Percentiles rank a stretch among this genome's conserved stretches.
Conservation (phyloP, 352 stramenopile genomes). For the Thraustochytrium sp. region DNA sequence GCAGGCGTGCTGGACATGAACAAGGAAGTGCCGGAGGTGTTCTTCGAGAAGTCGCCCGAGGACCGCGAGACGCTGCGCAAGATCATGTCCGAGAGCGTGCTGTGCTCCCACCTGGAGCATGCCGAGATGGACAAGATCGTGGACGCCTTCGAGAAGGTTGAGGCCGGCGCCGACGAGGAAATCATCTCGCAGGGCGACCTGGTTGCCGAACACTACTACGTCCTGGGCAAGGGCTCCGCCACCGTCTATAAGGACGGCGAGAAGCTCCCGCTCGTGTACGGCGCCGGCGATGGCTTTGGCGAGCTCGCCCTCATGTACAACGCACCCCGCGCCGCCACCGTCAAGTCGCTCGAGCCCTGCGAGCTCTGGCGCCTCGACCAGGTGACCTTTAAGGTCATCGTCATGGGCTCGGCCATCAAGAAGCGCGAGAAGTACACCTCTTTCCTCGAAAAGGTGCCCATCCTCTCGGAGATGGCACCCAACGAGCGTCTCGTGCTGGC, state of each 20-base stretch:
- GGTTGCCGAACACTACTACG: slow-evolving; percentile 65
- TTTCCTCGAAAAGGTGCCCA: slow-evolving; percentile 55
- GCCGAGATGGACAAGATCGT: slow-evolving; percentile 60
- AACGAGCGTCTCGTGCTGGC: slow-evolving; percentile 68
- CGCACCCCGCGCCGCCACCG: slow-evolving; percentile 81
- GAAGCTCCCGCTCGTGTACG: slow-evolving; percentile 47
- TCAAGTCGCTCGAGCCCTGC: slow-evolving; percentile 69
- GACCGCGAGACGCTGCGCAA: slow-evolving; percentile 66
- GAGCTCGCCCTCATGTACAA: slow-evolving; percentile 94
- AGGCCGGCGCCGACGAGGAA: neutral
- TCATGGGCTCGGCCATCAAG: slow-evolving; percentile 61
- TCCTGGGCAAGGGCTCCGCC: slow-evolving; percentile 63
- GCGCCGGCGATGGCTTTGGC: slow-evolving; percentile 68
- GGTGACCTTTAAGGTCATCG: slow-evolving; percentile 68
- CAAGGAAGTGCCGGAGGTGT: slow-evolving; percentile 61
- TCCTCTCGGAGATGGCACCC: slow-evolving; percentile 64
- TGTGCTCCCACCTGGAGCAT: slow-evolving; percentile 79
- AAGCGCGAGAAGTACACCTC: slow-evolving; percentile 59
- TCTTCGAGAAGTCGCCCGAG: slow-evolving; percentile 72
- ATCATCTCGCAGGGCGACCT: slow-evolving; percentile 55
- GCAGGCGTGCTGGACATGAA: slow-evolving; percentile 72
- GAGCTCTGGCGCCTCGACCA: slow-evolving; percentile 90
- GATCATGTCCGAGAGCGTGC: slow-evolving; percentile 76
- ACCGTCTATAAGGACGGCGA: slow-evolving; percentile 57
- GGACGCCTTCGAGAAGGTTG: slow-evolving; percentile 23